Evolutionary conservation across 2,329 filamentous ascomycete species (phyloP).

Genomic region (Bipolaris gigantea): DNA sequence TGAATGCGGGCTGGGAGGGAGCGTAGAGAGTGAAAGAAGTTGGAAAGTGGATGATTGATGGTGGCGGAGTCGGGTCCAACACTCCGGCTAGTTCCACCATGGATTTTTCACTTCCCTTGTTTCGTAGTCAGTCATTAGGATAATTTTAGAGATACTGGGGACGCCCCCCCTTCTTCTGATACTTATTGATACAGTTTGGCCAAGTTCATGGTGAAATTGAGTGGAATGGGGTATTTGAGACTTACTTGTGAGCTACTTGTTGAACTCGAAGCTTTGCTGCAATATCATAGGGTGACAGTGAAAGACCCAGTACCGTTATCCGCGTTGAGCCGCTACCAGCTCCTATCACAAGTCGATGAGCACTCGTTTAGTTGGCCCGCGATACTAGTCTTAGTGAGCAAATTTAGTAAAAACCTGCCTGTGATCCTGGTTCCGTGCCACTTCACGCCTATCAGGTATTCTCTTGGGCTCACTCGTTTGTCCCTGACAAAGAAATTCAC

Average conservation of each 20-base stretch:
- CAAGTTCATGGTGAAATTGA: too few species aligned
- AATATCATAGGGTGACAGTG: background rate
- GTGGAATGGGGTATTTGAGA: too few species aligned
- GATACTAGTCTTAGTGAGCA: background rate
- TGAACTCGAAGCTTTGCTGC: background rate
- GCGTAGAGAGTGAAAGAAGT: background rate
- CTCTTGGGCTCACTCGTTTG: background rate
- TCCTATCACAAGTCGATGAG: background rate
- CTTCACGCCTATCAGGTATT: background rate
- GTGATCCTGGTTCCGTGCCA: background rate
- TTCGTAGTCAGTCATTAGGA: slow-evolving; percentile 2
- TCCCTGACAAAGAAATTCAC: background rate
- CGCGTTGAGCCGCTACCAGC: background rate
- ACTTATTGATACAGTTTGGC: background rate
- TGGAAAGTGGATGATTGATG: background rate
- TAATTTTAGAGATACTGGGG: background rate
- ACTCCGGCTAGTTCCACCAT: background rate
- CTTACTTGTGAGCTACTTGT: too few species aligned
- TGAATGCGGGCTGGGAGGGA: too few species aligned
- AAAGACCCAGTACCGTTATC: background rate
- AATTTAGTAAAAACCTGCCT: background rate
- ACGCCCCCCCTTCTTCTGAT: background rate
- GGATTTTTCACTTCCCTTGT: background rate
- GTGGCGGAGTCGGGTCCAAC: slow-evolving; percentile 5
- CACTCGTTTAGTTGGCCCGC: background rate